These are phyloP conservation scores for Chimonanthus salicifolius DNA, from an alignment of 164 flowering plant genomes.

Conservation along the genomic window DNA sequence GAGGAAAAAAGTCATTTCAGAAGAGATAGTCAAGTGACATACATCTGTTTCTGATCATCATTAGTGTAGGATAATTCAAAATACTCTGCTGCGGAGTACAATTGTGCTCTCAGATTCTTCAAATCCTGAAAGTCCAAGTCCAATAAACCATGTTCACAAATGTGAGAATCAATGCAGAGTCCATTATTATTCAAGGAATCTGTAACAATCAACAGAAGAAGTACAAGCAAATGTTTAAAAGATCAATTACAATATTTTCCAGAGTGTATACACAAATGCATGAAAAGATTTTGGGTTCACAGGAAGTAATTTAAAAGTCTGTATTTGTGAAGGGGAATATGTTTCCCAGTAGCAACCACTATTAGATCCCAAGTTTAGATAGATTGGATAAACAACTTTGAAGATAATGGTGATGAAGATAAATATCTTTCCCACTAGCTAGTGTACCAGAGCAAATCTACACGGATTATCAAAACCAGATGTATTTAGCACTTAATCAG, in stretches of 20 bases:
- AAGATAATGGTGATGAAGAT: too few species aligned
- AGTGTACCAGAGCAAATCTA: too few species aligned
- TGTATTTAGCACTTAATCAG: too few species aligned
- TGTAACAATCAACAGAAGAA: background rate
- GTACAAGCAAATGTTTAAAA: background rate
- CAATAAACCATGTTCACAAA: background rate
- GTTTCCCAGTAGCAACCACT: background rate
- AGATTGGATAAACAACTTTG: too few species aligned
- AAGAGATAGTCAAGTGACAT: slow-evolving; percentile 18
- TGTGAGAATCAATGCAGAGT: background rate
- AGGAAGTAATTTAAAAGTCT: background rate
- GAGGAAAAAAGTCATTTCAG: background rate
- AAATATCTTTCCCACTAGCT: too few species aligned
- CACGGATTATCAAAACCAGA: too few species aligned
- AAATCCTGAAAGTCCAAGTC: slow-evolving; percentile 53
- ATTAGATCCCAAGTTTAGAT: background rate
- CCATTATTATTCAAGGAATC: background rate
- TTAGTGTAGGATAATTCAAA: slow-evolving; percentile 80
- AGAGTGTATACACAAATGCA: background rate
- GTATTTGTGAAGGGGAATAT: too few species aligned
- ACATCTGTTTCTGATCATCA: slow-evolving; percentile 80
- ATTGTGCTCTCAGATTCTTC: slow-evolving; percentile 75
- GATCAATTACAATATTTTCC: background rate
- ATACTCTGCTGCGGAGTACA: slow-evolving; percentile 94
- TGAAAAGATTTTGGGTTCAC: too few species aligned